A percentile compares a stretch with the other conserved stretches of the same genome.
These are phyloP conservation scores for Mycena galopus DNA, from an alignment of 768 basidiomycete species.

Conservation along the genomic window DNA sequence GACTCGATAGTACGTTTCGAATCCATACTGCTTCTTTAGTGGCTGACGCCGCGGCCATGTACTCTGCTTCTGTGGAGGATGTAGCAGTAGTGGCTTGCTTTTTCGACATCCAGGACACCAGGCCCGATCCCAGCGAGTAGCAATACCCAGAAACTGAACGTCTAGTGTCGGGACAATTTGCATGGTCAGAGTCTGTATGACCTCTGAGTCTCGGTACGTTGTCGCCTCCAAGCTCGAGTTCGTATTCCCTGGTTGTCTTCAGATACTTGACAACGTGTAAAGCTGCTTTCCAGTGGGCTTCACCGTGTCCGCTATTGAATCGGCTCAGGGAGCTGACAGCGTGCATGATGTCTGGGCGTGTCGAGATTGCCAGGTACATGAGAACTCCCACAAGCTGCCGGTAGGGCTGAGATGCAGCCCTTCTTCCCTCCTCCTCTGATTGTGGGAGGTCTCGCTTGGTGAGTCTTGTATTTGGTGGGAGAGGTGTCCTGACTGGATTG, in stretches of 20 bases:
- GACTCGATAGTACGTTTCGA: neutral
- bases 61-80: too few species aligned
- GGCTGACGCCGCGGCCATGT: neutral
- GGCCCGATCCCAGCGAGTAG: neutral
- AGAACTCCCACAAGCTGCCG: conserved; percentile 46
- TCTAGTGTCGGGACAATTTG: too few species aligned
- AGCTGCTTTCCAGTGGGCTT: conserved; percentile 52
- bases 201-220: neutral
- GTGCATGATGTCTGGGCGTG: neutral
- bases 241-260: conserved; percentile 47
- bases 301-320: too few species aligned
- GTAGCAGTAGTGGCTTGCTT: conserved; percentile 6
- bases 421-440: conserved; percentile 35
- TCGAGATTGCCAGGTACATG: conserved; percentile 43
- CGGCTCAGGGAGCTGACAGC: too few species aligned
- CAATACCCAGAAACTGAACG: neutral
- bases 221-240: neutral
- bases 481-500: conserved; percentile 48
- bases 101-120: conserved; percentile 5
- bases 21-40: conserved; percentile 11
- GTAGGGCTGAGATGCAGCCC: conserved; percentile 46
- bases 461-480: conserved; percentile 43
- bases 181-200: neutral
- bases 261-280: conserved; percentile 53
- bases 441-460: conserved; percentile 36